phyloP scores from a whole-genome alignment of 139 green algal species.

The Auxenochlorella pyrenoidosa region DNA sequence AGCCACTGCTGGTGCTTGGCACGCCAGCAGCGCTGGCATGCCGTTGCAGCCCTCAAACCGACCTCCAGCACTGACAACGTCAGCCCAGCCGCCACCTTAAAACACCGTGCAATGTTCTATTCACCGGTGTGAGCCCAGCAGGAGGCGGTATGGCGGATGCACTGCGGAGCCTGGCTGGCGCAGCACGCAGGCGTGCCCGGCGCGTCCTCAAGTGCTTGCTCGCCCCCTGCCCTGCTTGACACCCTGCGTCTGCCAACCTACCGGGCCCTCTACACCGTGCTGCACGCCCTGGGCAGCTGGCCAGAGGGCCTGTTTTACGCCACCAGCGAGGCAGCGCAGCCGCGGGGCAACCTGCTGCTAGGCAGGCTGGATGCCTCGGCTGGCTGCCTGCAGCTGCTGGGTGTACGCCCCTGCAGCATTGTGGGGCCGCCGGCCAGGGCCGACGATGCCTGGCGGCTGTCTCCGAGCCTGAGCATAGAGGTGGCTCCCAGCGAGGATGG shows the following conservation, averaged over 20 bases:
- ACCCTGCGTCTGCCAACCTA: not conserved
- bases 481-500: not conserved
- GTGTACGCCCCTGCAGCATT: not conserved
- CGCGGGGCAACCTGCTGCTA: not conserved
- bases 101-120: not conserved
- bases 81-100: not conserved
- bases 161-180: slow-evolving; percentile 24
- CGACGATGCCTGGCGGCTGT: not conserved
- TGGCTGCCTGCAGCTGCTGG: not conserved
- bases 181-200: too few relatives aligned
- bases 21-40: not conserved
- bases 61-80: not conserved
- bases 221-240: not conserved
- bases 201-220: not conserved
- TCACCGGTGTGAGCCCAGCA: not conserved
- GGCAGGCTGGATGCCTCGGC: not conserved
- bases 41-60: not conserved
- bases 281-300: slow-evolving; percentile 20
- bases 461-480: not conserved
- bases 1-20: not conserved
- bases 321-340: not conserved
- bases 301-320: slow-evolving; percentile 2
- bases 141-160: slow-evolving; percentile 1
- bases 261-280: not conserved
- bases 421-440: not conserved